Base-by-base conservation (phyloP, 345 rosid species). In the Boechera stricta region DNA sequence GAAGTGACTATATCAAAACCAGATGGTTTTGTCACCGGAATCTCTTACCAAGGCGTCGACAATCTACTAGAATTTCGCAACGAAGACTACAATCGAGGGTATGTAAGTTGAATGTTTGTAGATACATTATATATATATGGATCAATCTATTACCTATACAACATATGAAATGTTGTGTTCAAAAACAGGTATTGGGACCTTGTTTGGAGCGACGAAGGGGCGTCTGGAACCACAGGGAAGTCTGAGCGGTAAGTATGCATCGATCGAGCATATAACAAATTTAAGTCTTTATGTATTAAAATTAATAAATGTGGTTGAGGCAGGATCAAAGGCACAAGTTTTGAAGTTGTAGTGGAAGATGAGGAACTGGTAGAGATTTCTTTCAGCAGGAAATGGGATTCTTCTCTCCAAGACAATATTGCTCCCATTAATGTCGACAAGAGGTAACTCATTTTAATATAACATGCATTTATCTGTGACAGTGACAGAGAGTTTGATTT, bases 61-160 rank as follows among this genome's bases (percentile, higher is more conserved):
- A 94, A 94, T 81, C 72, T 94, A 78, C 96, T 94, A 42, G 98
- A 94, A 86, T 80, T 79, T 75, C 85, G 42, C 15, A 91, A 90
- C 21, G 88, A 85, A 12, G 98, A 91, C 77, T 72, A 76, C 32
- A 78, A 89, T 44, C 84, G 98, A 82, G 98, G 97, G 98, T 93
- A 85, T 2, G 8, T 5, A 16, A 12, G 11, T 0, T 16, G 12
- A 53, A 29, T 36, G 7, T 51, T 10, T 64, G 42, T 33, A 10
- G 13, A 33, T 21, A 45, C 15, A 7, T 39, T 11, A 35, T 64
- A 33, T 7, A 29, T 60, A 11, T 53, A 73, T 31, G 26, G 16
- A 41, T 29, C 35, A 64, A 2, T 53, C 36, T 56, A 42, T 65
- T 10, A 56, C 18, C n/a, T 15, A 5, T 72, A 61, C 18, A 38